Evolutionary conservation across 495 filamentous ascomycete genomes (phyloP), one percentile per base, ranked within the genome.

Genomic region (Bombardia bombarda): DNA sequence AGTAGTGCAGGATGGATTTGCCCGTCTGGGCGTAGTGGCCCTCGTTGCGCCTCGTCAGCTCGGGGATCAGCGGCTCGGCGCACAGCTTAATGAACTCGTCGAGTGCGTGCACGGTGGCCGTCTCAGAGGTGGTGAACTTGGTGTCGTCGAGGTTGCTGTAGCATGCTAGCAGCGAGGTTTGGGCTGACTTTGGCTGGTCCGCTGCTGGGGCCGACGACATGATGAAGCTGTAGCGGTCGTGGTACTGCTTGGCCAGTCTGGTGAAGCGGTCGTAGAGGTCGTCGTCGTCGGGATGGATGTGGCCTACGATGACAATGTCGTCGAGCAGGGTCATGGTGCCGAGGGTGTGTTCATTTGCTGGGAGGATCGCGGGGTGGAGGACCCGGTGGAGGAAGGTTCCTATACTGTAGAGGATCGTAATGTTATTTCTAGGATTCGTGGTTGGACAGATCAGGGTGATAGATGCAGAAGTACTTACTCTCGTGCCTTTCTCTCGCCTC

Each of bases 1-100:
- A 65, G 41, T 59, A 61, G 42, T 66, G 60, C 18, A 59, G 42
- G 5, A 65, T 45, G n/a, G 52, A 56, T 49, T 65, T 68, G 42
- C 60, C 38, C 41, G 58, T 58, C 20, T 33, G 50, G 26, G 60
- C 51, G 42, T 61, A 65, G 1, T 47, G 32, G 4, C 38, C 35
- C 37, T 65, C 56, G 38, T 56, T 65, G 37, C 46, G 39, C 41
- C 57, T 56, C 14, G 49, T 65, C 20, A 69, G 48, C 37, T 65
- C 62, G 4, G 57, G 61, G 4, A 69, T 59, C 12, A 62, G 32
- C 0, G 49, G 54, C 9, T 38, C 43, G 5, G 48, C 44, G 20
- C 55, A 56, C 13, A 32, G 38, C 38, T 49, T 35, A n/a, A 65
- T 30, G 19, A 63, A 64, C 2, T 32, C 34, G 39, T 61, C 60